Percentiles rank a stretch among this genome's conserved stretches.
These are phyloP conservation scores for Fallopia convolvulus DNA, from an alignment of 148 eudicot genomes.

Conservation along the genomic window DNA sequence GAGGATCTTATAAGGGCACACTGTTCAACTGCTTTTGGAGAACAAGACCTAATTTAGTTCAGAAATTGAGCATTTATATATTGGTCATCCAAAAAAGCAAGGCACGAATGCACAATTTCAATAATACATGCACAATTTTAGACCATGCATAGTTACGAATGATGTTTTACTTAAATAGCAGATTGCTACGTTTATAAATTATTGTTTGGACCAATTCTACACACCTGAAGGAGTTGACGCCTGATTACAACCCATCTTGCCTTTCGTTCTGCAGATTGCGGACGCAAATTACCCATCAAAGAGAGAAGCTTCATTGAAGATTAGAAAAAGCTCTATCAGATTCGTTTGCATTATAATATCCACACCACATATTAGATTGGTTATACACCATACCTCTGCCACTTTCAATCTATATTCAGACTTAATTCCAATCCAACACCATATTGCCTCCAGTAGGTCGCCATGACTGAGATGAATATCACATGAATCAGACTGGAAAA, in stretches of 20 bases:
- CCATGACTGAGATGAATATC: conserved; percentile 93
- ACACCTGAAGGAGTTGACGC: conserved; percentile 88
- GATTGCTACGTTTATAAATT: neutral
- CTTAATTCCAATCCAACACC: conserved; percentile 88
- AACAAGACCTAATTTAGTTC: neutral
- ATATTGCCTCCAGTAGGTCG: conserved; percentile 73
- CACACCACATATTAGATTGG: neutral
- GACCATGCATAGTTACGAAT: neutral
- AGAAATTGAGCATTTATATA: neutral
- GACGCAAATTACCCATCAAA: conserved; percentile 69
- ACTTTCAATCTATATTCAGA: conserved; percentile 76
- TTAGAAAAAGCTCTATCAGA: neutral
- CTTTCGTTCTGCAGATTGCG: conserved; percentile 83
- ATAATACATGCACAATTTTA: neutral
- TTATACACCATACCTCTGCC: conserved; percentile 51
- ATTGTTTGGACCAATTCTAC: neutral
- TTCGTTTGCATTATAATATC: neutral
- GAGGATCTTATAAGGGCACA: neutral
- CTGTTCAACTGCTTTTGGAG: neutral
- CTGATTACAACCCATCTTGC: conserved; percentile 91
- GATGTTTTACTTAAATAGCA: neutral
- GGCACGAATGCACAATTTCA: neutral
- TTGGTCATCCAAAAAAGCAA: neutral
- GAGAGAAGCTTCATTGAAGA: conserved; percentile 66
- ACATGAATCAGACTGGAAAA: conserved; percentile 65